Evolutionary conservation across 306 rosid genomes (phyloP), one percentile per base, ranked within the genome.

Genomic region (Cercis canadensis): DNA sequence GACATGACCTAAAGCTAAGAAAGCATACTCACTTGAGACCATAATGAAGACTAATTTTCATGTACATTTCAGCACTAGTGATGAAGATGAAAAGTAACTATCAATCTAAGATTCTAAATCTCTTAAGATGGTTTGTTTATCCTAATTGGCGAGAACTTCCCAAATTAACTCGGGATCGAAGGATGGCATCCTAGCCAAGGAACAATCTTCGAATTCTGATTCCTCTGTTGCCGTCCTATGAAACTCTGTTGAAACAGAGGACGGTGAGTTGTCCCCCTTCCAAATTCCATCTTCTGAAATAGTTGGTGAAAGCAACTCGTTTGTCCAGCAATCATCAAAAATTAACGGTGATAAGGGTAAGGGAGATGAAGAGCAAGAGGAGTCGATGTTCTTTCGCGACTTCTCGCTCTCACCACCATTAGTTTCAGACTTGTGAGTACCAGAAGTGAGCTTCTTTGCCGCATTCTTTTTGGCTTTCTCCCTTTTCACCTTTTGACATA

Each of bases 161-260:
- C 99, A 95, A 39, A 95, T 89, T 82, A 89, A 87, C 31, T 95
- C 99, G 0, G 96, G 92, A 19, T 95, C 99, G 46, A 71, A 91
- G 8, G 99, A 95, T 14, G 99, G 99, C 75, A 95, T 77, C 76
- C 86, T 84, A 9, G 89, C 97, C 32, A 95, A 77, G 5, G 88
- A 83, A 53, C 88, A 87, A 7, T 74, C 89, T 36, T 81, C 90
- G 4, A 82, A 77, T 24, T 83, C 96, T 3, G 81, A 58, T 12
- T 75, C 87, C 66, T 72, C 83, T 0, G 77, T 70, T 5, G 49
- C 72, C 78, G 78, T 52, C 13, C 15, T 21, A 0, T 70, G 51
- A 51, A 37, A 73, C 37, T 83, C 87, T 3, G 74, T 76, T 0
- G 96, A 88, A 70, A 83, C 81, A 4, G 89, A 70, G 5, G 76